phyloP scores from a whole-genome alignment of 2,329 filamentous ascomycete species.

The Monilinia vaccinii-corymbosi region DNA sequence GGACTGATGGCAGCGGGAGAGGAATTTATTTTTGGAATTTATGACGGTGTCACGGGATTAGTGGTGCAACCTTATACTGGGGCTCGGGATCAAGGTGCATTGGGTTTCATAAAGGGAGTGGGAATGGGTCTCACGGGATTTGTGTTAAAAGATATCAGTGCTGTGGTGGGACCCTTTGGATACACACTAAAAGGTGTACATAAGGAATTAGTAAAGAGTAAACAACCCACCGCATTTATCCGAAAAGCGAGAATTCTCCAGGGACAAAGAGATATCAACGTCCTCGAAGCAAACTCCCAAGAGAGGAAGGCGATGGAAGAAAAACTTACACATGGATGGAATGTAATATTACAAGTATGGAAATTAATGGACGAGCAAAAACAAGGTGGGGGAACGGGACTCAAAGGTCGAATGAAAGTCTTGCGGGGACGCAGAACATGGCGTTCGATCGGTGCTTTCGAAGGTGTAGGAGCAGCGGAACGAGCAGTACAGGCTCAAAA shows the following conservation, averaged over 20 bases:
- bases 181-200: slow-evolving; percentile 56
- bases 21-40: slow-evolving; percentile 55
- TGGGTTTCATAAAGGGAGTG: slow-evolving; percentile 5
- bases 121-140: slow-evolving; percentile 8
- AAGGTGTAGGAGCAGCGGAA: slow-evolving; percentile 39
- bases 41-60: slow-evolving; percentile 56
- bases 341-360: slow-evolving; percentile 34
- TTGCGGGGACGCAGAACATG: slow-evolving; percentile 34
- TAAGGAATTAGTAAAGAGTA: slow-evolving; percentile 46
- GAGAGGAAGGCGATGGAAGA: slow-evolving; percentile 24
- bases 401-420: slow-evolving; percentile 28
- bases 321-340: slow-evolving; percentile 33
- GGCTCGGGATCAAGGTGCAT: slow-evolving; percentile 28
- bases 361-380: slow-evolving; percentile 31
- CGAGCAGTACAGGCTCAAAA: slow-evolving; percentile 37
- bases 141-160: slow-evolving; percentile 42
- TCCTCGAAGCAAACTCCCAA: slow-evolving; percentile 30
- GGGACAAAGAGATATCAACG: slow-evolving; percentile 39
- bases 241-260: slow-evolving; percentile 50
- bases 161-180: slow-evolving; percentile 49
- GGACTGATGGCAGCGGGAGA: slow-evolving; percentile 43
- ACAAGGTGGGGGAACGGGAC: slow-evolving; percentile 3
- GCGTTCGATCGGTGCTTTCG: slow-evolving; percentile 34
- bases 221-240: slow-evolving; percentile 44
- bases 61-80: slow-evolving; percentile 50